phyloP scores from a whole-genome alignment of 192 early-diverging fungal species.

The Geranomyces variabilis region DNA sequence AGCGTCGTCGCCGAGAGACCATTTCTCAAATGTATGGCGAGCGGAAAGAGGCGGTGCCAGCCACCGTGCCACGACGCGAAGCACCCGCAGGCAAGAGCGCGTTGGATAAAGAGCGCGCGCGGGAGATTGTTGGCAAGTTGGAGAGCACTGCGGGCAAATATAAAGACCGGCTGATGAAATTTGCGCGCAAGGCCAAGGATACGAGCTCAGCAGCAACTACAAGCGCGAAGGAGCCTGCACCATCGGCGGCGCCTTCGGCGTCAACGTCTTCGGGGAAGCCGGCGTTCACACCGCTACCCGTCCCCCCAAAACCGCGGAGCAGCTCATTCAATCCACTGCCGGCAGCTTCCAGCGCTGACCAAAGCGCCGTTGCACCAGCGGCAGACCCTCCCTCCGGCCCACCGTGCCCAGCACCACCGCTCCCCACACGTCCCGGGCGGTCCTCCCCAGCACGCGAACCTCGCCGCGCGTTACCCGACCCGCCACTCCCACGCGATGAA shows the following conservation, averaged over 20 bases:
- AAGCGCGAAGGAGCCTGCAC: background rate
- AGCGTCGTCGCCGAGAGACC: constrained; percentile 8
- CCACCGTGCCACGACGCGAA: background rate
- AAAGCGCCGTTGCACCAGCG: background rate
- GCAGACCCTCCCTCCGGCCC: background rate
- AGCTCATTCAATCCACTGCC: constrained; percentile 8
- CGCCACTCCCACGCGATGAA: too few species aligned
- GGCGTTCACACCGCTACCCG: background rate
- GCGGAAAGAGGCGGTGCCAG: background rate
- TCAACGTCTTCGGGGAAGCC: background rate
- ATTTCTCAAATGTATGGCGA: constrained; percentile 15
- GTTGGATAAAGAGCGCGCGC: background rate
- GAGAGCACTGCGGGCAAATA: constrained; percentile 2
- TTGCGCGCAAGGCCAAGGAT: constrained; percentile 2
- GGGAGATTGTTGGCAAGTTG: constrained; percentile 10
- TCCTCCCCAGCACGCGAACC: background rate
- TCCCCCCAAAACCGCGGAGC: background rate
- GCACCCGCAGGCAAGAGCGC: constrained; percentile 1
- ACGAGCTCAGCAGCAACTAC: background rate
- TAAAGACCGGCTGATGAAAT: constrained; percentile 1
- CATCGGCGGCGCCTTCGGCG: background rate
- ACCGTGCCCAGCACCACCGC: background rate
- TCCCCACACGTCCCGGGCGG: background rate
- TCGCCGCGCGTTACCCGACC: background rate
- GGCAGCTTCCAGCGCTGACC: background rate